A percentile compares a stretch with the other conserved stretches of the same genome.
These are phyloP conservation scores for Xylaria sp. DNA, from an alignment of 2,329 filamentous ascomycete species.

Conservation along the genomic window DNA sequence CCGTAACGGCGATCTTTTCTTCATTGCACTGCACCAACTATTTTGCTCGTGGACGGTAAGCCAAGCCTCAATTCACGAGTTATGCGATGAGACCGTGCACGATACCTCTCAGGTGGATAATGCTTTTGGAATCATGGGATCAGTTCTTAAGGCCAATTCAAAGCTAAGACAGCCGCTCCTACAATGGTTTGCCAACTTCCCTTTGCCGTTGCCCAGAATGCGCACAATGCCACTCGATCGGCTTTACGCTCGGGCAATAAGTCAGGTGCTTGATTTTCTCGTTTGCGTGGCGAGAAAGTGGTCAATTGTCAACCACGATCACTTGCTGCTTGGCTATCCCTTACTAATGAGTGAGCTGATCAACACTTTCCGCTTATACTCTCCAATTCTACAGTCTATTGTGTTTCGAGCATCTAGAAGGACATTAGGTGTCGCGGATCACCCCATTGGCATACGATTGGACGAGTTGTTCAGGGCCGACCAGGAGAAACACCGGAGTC, in stretches of 20 bases:
- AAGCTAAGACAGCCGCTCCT: constrained; percentile 45
- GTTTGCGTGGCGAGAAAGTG: constrained; percentile 55
- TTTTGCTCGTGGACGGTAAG: constrained; percentile 66
- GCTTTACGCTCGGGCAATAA: constrained; percentile 39
- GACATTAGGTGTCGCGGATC: constrained; percentile 55
- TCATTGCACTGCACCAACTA: constrained; percentile 72
- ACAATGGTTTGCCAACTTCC: constrained; percentile 54
- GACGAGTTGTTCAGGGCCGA: constrained; percentile 52
- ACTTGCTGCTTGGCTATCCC: constrained; percentile 57
- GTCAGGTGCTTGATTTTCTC: constrained; percentile 58
- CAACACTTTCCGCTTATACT: constrained; percentile 58
- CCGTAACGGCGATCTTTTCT: constrained; percentile 66
- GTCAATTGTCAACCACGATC: constrained; percentile 50
- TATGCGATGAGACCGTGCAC: constrained; percentile 49
- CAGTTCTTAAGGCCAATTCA: constrained; percentile 53
- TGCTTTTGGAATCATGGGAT: constrained; percentile 51
- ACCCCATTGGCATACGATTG: constrained; percentile 48
- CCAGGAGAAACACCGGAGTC: constrained; percentile 47
- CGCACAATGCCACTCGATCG: constrained; percentile 24
- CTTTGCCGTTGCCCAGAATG: constrained; percentile 40
- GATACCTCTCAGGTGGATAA: constrained; percentile 44
- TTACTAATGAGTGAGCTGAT: constrained; percentile 67
- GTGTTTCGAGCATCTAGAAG: constrained; percentile 63
- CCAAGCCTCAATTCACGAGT: constrained; percentile 49
- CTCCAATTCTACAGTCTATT: constrained; percentile 62